Evolutionary conservation across 148 eudicot genomes (phyloP).

Genomic region (Euryodendron excelsum): DNA sequence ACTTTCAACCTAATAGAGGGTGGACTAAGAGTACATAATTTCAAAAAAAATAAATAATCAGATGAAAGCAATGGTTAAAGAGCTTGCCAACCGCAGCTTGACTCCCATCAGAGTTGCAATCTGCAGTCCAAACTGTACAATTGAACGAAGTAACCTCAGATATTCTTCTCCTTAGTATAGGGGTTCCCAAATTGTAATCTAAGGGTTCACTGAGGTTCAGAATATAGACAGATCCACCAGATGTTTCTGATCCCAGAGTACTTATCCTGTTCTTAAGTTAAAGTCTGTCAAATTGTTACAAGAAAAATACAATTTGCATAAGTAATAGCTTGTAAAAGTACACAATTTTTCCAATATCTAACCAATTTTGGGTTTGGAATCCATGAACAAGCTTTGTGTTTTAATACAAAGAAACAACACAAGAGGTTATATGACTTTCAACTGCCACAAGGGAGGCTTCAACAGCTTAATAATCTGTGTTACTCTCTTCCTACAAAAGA

Average conservation of each 20-base stretch:
- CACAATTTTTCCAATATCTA: neutral
- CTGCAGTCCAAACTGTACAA: constrained; percentile 77
- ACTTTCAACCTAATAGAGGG: neutral
- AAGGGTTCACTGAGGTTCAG: constrained; percentile 62
- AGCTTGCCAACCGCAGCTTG: constrained; percentile 73
- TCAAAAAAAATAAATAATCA: neutral
- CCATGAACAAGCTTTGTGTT: neutral
- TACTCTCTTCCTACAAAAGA: neutral
- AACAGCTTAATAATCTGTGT: neutral
- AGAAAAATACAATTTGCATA: neutral
- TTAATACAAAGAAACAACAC: neutral
- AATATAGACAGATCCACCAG: constrained; percentile 60
- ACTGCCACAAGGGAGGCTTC: neutral
- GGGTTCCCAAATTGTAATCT: constrained; percentile 30
- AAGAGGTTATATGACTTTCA: neutral
- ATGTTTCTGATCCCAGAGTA: constrained; percentile 70
- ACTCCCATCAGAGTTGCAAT: constrained; percentile 45
- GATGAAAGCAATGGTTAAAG: constrained; percentile 7
- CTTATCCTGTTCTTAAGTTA: constrained; percentile 69
- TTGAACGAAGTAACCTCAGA: constrained; percentile 36
- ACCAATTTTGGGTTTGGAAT: neutral
- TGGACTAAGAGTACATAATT: neutral
- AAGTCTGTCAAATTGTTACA: constrained; percentile 32
- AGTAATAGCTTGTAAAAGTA: no score
- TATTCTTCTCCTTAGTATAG: constrained; percentile 27